Conservation (phyloP, 164 flowering plant genomes). For the Magnolia officinalis region DNA sequence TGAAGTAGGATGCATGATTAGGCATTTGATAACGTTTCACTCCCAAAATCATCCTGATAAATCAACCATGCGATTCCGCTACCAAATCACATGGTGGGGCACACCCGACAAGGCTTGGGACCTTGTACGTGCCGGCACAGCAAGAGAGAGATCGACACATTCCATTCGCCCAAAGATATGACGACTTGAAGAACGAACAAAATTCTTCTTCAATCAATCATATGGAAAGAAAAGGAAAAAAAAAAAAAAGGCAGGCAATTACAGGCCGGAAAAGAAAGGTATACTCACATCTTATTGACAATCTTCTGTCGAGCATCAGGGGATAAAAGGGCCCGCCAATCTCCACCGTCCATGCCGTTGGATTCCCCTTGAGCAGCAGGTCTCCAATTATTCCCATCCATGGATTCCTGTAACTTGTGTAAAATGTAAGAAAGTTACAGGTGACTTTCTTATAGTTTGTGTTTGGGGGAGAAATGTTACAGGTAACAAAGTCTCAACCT, state of each 20-base stretch:
- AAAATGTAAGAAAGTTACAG: no score
- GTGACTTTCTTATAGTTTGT: no score
- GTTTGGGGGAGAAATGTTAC: no score
- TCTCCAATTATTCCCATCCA: constrained; percentile 14
- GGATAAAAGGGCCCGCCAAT: constrained; percentile 14
- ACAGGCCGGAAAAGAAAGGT: background rate
- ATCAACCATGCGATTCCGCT: background rate
- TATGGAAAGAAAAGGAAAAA: background rate
- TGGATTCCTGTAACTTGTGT: no score
- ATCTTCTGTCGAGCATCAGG: constrained; percentile 21
- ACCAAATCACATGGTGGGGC: background rate
- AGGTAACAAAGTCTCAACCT: no score
- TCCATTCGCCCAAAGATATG: background rate
- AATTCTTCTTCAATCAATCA: no score
- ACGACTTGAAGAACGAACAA: no score
- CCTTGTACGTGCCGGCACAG: background rate
- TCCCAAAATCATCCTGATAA: background rate
- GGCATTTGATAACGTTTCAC: background rate
- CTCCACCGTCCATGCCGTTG: constrained; percentile 4
- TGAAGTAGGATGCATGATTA: no score
- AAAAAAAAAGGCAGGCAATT: background rate
- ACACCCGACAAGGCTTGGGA: background rate
- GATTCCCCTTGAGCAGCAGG: constrained; percentile 18
- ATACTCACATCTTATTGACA: constrained; percentile 24
- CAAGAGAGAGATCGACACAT: background rate